Evolutionary conservation across 768 basidiomycete genomes (phyloP), one percentile per base, ranked within the genome.

Genomic region (Leccinum aurantiacum): DNA sequence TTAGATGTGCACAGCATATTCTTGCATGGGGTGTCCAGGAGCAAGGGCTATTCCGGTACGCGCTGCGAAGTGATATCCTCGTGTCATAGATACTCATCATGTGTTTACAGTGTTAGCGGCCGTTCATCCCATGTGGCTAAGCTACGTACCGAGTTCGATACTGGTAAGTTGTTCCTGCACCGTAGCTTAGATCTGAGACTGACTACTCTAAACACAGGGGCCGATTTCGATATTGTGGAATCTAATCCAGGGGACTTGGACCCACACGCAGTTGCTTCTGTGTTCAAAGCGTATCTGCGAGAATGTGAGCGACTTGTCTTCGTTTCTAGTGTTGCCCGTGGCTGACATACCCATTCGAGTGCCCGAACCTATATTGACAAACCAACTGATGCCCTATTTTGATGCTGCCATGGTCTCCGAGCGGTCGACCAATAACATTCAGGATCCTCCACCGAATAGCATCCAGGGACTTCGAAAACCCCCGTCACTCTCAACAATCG

Each of bases 281-380:
- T 96, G 31, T 97, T 96, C 77, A 97, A 96, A 74, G 89, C 92
- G 1, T 98, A 87, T 72, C 79, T 98, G 47, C 89, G 95, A 58
- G 94, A 97, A 82, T 77, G 95, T 96, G 75, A 79, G 95, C 81
- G 49, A 9, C 51, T 53, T 56, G 31, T 14, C 60, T 60, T 35
- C 22, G 15, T 52, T 47, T 58, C 58, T 4, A 17, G 52, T 53
- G 7, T n/a, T 44, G 33, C 46, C 14, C 53, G 49, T 54, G 37
- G 50, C 35, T 63, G 48, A 64, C 56, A 57, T 55, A 25, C 57
- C n/a, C 47, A 24, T 59, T 59, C 25, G 65, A 97, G 95, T 98
- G 41, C 95, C 94, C 1, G 89, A 92, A 61, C 86, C 89, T 0
- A 87, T 97, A 53, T 75, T 98, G 60, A 98, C 95, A 5, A 79